phyloP scores from a whole-genome alignment of 73 alveolate species.

The Symbiodinium natans region DNA sequence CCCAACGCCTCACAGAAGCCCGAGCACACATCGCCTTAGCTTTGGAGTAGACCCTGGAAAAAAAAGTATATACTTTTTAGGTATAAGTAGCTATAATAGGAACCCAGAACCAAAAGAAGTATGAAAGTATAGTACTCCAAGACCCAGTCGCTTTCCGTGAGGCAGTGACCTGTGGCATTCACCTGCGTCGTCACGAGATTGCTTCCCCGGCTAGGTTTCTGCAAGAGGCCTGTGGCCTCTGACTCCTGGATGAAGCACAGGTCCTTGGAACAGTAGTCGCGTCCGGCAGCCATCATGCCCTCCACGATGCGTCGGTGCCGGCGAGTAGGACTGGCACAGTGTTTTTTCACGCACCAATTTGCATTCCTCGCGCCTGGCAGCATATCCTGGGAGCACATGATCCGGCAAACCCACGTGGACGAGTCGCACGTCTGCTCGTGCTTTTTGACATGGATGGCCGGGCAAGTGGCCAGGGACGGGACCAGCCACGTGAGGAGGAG shows the following conservation, averaged over 20 bases:
- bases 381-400: neutral
- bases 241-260: neutral
- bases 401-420: neutral
- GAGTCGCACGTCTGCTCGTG: neutral
- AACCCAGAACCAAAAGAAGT: too few relatives aligned
- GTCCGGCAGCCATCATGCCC: neutral
- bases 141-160: neutral
- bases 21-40: too few relatives aligned
- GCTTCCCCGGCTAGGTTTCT: neutral
- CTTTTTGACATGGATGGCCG: too few relatives aligned
- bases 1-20: neutral
- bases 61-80: too few relatives aligned
- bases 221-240: neutral
- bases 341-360: neutral
- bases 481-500: too few relatives aligned
- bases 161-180: neutral
- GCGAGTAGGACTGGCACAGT: too few relatives aligned
- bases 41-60: too few relatives aligned
- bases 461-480: too few relatives aligned
- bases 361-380: neutral
- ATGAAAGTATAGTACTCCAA: too few relatives aligned
- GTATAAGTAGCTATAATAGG: too few relatives aligned
- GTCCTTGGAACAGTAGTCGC: neutral
- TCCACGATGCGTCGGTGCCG: neutral
- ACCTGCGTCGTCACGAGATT: neutral